Evolutionary conservation across 345 rosid species (phyloP).

Genomic region (Moricandia arvensis): DNA sequence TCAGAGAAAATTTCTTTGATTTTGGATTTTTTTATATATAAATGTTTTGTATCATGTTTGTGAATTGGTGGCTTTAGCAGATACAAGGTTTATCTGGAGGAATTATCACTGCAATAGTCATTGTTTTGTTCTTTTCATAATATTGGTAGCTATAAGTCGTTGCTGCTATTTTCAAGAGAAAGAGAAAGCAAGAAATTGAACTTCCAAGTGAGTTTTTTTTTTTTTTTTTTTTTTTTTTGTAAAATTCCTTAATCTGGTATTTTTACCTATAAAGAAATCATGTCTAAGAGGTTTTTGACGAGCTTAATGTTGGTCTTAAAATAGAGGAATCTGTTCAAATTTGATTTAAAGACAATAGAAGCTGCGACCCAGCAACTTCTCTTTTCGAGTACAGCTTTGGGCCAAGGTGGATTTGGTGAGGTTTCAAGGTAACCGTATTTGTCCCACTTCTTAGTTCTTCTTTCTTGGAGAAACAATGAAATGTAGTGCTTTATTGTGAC

Average conservation of each 20-base stretch:
- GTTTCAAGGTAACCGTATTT: not conserved
- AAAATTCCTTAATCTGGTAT: not conserved
- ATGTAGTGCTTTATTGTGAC: not conserved
- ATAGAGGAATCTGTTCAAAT: constrained; percentile 40
- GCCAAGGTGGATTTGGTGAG: not conserved
- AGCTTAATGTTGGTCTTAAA: no score
- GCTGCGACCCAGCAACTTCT: not conserved
- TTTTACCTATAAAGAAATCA: not conserved
- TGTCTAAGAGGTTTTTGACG: no score
- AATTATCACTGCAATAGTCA: no score
- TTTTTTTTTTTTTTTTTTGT: not conserved
- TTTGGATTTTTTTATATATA: no score
- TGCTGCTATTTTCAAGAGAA: constrained; percentile 4
- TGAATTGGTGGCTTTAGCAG: not conserved
- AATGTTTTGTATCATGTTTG: no score
- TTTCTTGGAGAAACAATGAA: not conserved
- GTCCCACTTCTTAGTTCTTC: not conserved
- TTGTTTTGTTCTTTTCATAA: not conserved
- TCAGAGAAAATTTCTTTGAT: not conserved
- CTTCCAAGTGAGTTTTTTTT: constrained; percentile 24
- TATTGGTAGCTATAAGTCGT: constrained; percentile 9
- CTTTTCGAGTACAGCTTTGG: not conserved
- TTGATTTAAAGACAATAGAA: not conserved
- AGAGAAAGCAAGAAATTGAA: not conserved
- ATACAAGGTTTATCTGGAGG: no score